Percentiles rank a stretch among this genome's conserved stretches.
Conservation (phyloP, 192 early-diverging fungal genomes). For the Radiomyces spectabilis region DNA sequence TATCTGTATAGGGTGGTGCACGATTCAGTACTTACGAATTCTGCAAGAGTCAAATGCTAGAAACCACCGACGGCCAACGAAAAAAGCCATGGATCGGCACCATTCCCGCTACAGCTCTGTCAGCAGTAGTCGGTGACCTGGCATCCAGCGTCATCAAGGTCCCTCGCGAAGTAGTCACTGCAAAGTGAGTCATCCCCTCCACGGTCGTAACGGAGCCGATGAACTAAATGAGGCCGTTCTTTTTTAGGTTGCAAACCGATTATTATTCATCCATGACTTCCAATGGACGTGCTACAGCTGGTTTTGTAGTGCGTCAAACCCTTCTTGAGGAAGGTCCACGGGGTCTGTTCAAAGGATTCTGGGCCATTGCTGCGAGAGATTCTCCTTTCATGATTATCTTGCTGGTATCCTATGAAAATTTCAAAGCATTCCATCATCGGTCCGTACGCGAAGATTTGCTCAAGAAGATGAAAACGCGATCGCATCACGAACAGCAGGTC, state of each 20-base stretch:
- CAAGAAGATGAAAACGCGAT: constrained; percentile 8
- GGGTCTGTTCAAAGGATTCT: constrained; percentile 66
- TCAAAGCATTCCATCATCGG: constrained; percentile 57
- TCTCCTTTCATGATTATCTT: constrained; percentile 77
- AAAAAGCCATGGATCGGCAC: constrained; percentile 24
- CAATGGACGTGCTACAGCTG: constrained; percentile 25
- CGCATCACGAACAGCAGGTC: constrained; percentile 23
- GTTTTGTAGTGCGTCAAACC: constrained; percentile 45
- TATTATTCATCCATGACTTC: constrained; percentile 34
- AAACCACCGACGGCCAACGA: constrained; percentile 26
- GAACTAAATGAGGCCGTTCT: constrained; percentile 5
- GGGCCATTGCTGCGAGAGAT: constrained; percentile 61
- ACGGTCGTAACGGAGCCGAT: background rate
- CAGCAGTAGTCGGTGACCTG: constrained; percentile 63
- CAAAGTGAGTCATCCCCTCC: constrained; percentile 23
- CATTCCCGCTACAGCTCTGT: constrained; percentile 58
- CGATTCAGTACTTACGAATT: constrained; percentile 65
- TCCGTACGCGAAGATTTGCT: constrained; percentile 25
- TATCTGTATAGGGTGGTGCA: constrained; percentile 48
- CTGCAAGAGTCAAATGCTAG: constrained; percentile 47
- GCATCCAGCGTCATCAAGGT: constrained; percentile 71
- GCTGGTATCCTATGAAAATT: constrained; percentile 66
- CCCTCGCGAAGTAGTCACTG: constrained; percentile 67
- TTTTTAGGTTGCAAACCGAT: constrained; percentile 53
- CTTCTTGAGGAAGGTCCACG: constrained; percentile 46